Percentiles rank a stretch among this genome's conserved stretches.
Evolutionary conservation across 176 grass and related monocot genomes (phyloP).

Genomic region (Musa itinerans): DNA sequence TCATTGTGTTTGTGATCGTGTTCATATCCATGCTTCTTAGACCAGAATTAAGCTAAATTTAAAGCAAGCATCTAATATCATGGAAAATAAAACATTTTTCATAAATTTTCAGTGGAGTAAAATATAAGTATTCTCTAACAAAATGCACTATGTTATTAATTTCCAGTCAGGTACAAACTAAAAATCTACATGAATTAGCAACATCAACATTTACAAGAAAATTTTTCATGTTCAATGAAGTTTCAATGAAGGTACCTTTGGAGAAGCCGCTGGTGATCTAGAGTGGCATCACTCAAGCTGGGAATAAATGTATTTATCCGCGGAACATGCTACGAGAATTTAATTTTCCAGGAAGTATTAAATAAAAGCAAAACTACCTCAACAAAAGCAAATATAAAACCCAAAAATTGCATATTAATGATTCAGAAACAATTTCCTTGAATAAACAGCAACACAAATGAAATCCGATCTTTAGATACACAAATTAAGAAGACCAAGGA

Average conservation of each 20-base stretch:
- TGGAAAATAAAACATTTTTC: background rate
- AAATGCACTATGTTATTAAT: background rate
- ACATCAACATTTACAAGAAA: background rate
- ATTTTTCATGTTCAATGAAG: background rate
- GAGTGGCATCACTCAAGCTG: constrained; percentile 63
- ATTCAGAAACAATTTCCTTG: background rate
- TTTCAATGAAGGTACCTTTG: constrained; percentile 45
- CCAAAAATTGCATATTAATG: background rate
- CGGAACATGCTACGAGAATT: constrained; percentile 65
- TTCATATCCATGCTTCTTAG: no score
- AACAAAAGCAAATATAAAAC: background rate
- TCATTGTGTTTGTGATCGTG: no score
- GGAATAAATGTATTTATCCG: constrained; percentile 86
- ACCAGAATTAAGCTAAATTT: background rate
- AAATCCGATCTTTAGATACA: no score
- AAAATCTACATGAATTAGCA: background rate
- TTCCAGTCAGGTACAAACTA: background rate
- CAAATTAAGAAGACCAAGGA: no score
- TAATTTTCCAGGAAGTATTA: constrained; percentile 14
- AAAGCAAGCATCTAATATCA: background rate
- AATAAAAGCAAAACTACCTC: background rate
- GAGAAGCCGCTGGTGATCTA: constrained; percentile 84
- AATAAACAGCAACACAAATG: background rate
- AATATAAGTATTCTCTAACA: no score
- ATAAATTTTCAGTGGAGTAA: no score